Evolutionary conservation across 306 rosid genomes (phyloP).

Genomic region (Albizia julibrissin): DNA sequence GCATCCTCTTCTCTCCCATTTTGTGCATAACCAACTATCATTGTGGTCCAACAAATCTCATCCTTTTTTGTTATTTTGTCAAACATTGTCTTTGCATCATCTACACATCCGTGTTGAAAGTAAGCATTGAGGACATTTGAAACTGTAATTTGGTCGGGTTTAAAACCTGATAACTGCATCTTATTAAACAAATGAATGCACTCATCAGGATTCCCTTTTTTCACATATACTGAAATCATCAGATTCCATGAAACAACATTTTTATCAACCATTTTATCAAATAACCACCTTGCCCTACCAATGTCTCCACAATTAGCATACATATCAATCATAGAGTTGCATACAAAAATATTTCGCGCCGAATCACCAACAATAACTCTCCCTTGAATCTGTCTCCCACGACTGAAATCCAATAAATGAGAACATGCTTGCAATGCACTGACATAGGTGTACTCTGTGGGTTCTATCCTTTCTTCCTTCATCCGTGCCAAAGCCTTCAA

Average conservation of each 20-base stretch:
- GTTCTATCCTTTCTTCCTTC: conserved; percentile 57
- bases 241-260: conserved; percentile 60
- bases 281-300: conserved; percentile 46
- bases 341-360: conserved; percentile 37
- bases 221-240: conserved; percentile 51
- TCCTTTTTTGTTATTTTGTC: conserved; percentile 35
- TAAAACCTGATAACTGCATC: conserved; percentile 49
- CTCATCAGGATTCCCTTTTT: conserved; percentile 40
- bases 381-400: conserved; percentile 67
- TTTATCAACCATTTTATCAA: conserved; percentile 45
- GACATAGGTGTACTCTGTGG: conserved; percentile 54
- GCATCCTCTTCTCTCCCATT: conserved; percentile 54
- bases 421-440: conserved; percentile 64
- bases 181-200: conserved; percentile 43
- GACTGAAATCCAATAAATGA: conserved; percentile 47
- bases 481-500: conserved; percentile 45
- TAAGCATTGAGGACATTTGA: conserved; percentile 50
- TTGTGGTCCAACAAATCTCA: conserved; percentile 57
- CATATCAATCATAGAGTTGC: conserved; percentile 48
- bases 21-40: conserved; percentile 53
- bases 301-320: conserved; percentile 53
- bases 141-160: conserved; percentile 47
- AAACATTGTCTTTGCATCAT: conserved; percentile 45
- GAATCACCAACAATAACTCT: conserved; percentile 39
- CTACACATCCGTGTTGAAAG: conserved; percentile 40